Percentiles rank a stretch among this genome's conserved stretches.
Conservation (phyloP, 371 early-diverging fungal genomes). For the Rhizopus sp. region DNA sequence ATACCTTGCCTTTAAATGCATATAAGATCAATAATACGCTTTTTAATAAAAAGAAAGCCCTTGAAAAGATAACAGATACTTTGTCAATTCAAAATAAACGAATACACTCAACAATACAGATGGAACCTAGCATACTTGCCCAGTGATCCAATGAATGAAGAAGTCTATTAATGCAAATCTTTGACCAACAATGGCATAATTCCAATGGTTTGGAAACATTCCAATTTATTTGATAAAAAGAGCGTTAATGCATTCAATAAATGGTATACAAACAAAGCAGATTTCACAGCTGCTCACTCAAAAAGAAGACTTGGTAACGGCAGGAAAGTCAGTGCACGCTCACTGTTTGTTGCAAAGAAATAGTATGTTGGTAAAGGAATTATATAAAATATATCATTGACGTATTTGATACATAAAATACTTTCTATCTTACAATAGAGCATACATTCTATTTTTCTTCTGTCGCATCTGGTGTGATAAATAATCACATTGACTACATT, state of each 20-base stretch:
- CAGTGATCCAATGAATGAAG: constrained; percentile 25
- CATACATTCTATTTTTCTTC: constrained; percentile 17
- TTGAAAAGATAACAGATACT: no score
- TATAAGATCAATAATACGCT: no score
- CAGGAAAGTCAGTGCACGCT: constrained; percentile 22
- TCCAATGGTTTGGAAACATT: constrained; percentile 22
- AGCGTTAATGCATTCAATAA: constrained; percentile 17
- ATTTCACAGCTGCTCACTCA: constrained; percentile 16
- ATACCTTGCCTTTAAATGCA: no score
- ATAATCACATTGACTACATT: no score
- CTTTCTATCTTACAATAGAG: constrained; percentile 22
- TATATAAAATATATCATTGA: constrained; percentile 26
- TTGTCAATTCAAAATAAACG: no score
- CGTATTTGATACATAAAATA: constrained; percentile 21
- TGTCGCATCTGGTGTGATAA: no score
- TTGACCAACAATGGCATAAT: constrained; percentile 24
- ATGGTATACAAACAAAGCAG: constrained; percentile 20
- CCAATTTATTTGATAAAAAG: constrained; percentile 22
- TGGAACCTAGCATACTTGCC: constrained; percentile 11
- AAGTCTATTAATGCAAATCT: constrained; percentile 24
- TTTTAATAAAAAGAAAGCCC: no score
- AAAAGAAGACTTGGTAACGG: constrained; percentile 17
- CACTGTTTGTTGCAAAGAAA: constrained; percentile 26
- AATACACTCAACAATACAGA: no score
- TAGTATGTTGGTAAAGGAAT: constrained; percentile 22